Base-by-base conservation (phyloP, 2,329 filamentous ascomycete species). In the Neofusicoccum sp. region DNA sequence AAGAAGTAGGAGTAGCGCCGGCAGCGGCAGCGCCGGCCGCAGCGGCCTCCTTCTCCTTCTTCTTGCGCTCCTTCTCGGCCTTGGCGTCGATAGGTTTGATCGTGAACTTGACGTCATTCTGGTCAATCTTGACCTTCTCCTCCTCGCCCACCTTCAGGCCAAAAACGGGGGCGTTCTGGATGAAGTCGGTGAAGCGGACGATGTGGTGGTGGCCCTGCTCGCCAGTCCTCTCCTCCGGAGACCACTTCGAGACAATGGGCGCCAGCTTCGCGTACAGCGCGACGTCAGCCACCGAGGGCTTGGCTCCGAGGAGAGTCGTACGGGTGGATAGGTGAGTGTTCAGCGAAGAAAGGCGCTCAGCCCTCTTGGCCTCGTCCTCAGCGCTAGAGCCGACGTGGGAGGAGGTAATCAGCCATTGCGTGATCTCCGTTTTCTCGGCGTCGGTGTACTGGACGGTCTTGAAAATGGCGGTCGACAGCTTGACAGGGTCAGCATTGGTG, bases 51-150 rank as follows among this genome's bases (percentile, higher is more conserved):
- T 96, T 96, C 79, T 96, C 92, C 82, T 96, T 96, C 88, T 96
- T 97, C 78, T 93, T 85, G 49, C 89, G 87, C 83, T 97, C 93
- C 82, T 97, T 97, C 83, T 97, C 93, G 61, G 92, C 92, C 83
- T 96, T 96, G 69, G 89, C 86, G 67, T 96, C 92, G 64, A 93
- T 86, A 20, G 90, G 90, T 68, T 93, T 93, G 79, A 95, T 93
- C 69, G 93, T 88, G 75, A 92, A 93, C 65, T 91, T 83, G 62
- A 98, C 85, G 68, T 93, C 89, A 69, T 92, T 87, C 54, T 86
- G 79, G 74, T 97, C 87, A 67, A 98, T 84, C 66, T 79, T 79
- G 69, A 97, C 79, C 82, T 95, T 96, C 71, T 95, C 86, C 58
- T 78, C 82, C 12, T 88, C 85, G 63, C 83, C 80, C 65, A 96